A percentile compares a stretch with the other conserved stretches of the same genome.
These are phyloP conservation scores for Pseudocercospora musae DNA, from an alignment of 2,329 filamentous ascomycete species.

Conservation along the genomic window DNA sequence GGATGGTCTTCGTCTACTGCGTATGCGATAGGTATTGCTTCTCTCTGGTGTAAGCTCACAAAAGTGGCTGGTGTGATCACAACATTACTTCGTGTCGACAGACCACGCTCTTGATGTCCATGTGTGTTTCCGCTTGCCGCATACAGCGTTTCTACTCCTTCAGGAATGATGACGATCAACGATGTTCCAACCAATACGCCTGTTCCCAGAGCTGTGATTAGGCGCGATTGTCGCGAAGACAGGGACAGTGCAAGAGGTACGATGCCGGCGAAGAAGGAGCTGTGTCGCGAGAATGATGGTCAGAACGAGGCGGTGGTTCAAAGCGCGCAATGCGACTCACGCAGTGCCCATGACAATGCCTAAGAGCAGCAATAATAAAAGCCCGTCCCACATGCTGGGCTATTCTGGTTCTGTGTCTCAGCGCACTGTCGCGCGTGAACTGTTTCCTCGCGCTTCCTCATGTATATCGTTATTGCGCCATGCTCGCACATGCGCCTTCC, in stretches of 20 bases:
- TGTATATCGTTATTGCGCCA: background rate
- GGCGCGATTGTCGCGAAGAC: constrained; percentile 78
- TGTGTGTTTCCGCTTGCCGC: constrained; percentile 42
- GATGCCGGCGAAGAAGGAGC: constrained; percentile 89
- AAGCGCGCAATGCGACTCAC: constrained; percentile 42
- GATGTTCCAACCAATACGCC: constrained; percentile 93
- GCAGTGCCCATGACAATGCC: constrained; percentile 64
- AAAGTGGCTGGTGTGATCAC: constrained; percentile 1
- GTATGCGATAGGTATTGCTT: background rate
- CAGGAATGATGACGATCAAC: constrained; percentile 94
- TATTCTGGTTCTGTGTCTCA: background rate
- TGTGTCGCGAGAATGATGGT: constrained; percentile 42
- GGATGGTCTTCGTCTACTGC: constrained; percentile 7
- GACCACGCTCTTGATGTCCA: constrained; percentile 17
- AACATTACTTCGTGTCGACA: background rate
- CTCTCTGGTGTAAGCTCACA: background rate
- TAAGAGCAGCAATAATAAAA: constrained; percentile 62
- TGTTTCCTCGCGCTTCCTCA: background rate
- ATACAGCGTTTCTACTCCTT: constrained; percentile 89
- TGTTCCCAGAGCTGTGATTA: constrained; percentile 89
- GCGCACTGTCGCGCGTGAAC: background rate
- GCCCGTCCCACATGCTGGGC: constrained; percentile 55
- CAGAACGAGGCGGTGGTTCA: constrained; percentile 8
- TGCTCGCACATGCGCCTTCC: background rate
- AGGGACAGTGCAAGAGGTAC: constrained; percentile 85